Conservation (phyloP, 139 green algal genomes). For the Chlamydomonas eustigma region DNA sequence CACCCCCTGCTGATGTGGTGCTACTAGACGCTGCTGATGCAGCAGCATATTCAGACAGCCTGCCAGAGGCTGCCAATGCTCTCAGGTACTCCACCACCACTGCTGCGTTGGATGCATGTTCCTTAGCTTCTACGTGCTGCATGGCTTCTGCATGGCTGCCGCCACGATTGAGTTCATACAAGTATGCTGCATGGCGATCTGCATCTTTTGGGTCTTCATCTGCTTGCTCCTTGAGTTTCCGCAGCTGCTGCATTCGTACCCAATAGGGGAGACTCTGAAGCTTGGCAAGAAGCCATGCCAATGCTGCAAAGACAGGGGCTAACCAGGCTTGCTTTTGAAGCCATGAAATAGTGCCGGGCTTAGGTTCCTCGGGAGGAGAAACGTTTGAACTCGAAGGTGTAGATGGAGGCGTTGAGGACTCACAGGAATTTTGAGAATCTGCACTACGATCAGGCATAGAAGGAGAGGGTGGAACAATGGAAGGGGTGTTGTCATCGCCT, state of each 20-base stretch:
- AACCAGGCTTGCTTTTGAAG: no score
- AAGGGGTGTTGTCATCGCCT: no score
- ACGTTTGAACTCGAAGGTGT: no score
- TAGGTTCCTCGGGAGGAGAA: no score
- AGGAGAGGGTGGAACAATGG: no score
- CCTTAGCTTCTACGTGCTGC: constrained; percentile 24
- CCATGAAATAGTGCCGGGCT: no score
- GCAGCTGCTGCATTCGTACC: constrained; percentile 30
- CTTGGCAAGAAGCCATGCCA: constrained; percentile 1
- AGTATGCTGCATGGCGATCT: constrained; percentile 41
- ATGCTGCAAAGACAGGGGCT: background rate
- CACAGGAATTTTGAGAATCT: no score
- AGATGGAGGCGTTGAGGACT: no score
- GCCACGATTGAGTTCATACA: constrained; percentile 42
- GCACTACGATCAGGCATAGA: no score
- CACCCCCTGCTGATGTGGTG: background rate
- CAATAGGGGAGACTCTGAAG: background rate
- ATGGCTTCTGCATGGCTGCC: constrained; percentile 20
- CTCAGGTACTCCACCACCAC: constrained; percentile 85
- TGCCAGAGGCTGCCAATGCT: constrained; percentile 69
- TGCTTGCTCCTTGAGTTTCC: constrained; percentile 28
- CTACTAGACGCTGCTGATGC: background rate
- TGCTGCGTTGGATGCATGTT: constrained; percentile 43
- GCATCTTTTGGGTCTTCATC: constrained; percentile 41
- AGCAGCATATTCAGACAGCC: constrained; percentile 47